These are phyloP conservation scores for Candida cerambycidarum DNA, from an alignment of 805 yeast genomes.

Conservation along the genomic window DNA sequence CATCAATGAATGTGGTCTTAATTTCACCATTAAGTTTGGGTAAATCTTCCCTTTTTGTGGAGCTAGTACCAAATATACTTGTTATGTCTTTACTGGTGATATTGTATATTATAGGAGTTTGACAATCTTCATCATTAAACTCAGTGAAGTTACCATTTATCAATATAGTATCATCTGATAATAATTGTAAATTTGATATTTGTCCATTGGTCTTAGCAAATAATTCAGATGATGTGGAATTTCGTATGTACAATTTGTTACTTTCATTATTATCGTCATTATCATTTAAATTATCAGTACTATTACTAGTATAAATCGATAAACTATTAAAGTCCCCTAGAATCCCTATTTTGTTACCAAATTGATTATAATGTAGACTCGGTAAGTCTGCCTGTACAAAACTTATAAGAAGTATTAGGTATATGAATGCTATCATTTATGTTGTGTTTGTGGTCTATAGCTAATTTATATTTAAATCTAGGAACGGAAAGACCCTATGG, in stretches of 20 bases:
- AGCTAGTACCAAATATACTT: slow-evolving; percentile 20
- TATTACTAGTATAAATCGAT: slow-evolving; percentile 28
- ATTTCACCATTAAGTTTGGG: slow-evolving; percentile 30
- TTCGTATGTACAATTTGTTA: slow-evolving; percentile 24
- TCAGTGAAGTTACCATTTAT: slow-evolving; percentile 37
- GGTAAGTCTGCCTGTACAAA: slow-evolving; percentile 15
- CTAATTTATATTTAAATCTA: too few relatives aligned
- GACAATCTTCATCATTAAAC: slow-evolving; percentile 25
- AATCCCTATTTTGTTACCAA: slow-evolving; percentile 32
- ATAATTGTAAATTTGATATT: slow-evolving; percentile 26
- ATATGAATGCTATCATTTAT: background rate
- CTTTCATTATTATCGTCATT: slow-evolving; percentile 3
- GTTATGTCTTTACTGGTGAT: slow-evolving; percentile 24
- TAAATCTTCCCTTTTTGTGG: slow-evolving; percentile 15
- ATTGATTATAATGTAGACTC: slow-evolving; percentile 20
- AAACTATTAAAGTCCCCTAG: slow-evolving; percentile 32
- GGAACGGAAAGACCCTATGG: too few relatives aligned
- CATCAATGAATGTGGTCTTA: slow-evolving; percentile 37
- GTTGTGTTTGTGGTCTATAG: too few relatives aligned
- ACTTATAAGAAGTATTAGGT: background rate
- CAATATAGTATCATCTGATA: slow-evolving; percentile 29
- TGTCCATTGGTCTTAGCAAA: slow-evolving; percentile 34
- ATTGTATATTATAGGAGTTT: slow-evolving; percentile 38
- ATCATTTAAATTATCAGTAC: slow-evolving; percentile 21
- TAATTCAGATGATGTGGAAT: slow-evolving; percentile 18